These are phyloP conservation scores for Xylaria sp. DNA, from an alignment of 2,329 filamentous ascomycete genomes.

Conservation along the genomic window DNA sequence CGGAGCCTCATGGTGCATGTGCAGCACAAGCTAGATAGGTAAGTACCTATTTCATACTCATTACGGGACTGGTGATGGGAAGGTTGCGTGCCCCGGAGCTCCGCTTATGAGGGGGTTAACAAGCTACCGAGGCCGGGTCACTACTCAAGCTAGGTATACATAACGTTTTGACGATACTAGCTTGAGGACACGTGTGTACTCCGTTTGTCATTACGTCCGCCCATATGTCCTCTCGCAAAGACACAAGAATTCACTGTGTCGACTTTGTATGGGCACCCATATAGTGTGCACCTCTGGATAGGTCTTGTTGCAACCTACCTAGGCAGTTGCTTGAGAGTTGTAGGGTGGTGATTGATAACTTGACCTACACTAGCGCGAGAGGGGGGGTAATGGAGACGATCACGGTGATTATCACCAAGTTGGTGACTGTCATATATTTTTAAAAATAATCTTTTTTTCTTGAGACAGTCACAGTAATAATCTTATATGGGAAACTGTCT, in stretches of 20 bases:
- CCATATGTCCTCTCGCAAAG: not conserved
- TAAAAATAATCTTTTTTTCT: too few species aligned
- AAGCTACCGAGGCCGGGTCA: conserved; percentile 14
- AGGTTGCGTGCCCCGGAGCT: conserved; percentile 20
- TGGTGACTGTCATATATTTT: too few species aligned
- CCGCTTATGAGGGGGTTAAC: conserved; percentile 29
- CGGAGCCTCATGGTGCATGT: conserved; percentile 46
- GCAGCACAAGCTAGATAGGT: conserved; percentile 27
- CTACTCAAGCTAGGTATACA: not conserved
- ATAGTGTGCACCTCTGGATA: too few species aligned
- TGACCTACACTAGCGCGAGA: too few species aligned
- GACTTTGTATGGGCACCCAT: too few species aligned
- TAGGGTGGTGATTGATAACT: too few species aligned
- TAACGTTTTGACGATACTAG: not conserved
- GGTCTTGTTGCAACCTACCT: too few species aligned
- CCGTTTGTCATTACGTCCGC: not conserved
- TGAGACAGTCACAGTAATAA: too few species aligned
- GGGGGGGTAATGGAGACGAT: too few species aligned
- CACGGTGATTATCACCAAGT: too few species aligned
- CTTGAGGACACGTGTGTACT: not conserved
- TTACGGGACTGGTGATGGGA: conserved; percentile 21
- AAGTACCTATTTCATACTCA: conserved; percentile 17
- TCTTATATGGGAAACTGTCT: too few species aligned
- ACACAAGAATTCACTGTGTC: not conserved
- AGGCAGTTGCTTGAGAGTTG: too few species aligned